A percentile compares a stretch with the other conserved stretches of the same genome.
Evolutionary conservation across 1,284 basidiomycete species (phyloP).

Genomic region (Heterobasidion irregulare): DNA sequence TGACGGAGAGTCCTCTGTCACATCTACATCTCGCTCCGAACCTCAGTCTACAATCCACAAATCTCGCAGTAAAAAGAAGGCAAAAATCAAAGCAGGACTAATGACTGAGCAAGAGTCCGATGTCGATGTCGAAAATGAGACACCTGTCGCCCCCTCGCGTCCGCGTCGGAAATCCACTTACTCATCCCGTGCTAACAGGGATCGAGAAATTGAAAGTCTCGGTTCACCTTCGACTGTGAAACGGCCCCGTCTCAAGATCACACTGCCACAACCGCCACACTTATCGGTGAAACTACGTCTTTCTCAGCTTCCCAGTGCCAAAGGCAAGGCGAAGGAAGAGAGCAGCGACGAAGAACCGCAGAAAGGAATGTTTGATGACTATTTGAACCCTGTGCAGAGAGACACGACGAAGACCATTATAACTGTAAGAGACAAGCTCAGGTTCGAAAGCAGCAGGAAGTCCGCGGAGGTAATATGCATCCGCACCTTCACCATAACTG

Average conservation of each 20-base stretch:
- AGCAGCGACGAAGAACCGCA: slow-evolving; percentile 26
- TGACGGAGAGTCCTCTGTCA: slow-evolving; percentile 32
- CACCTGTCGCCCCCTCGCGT: slow-evolving; percentile 8
- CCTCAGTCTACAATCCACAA: slow-evolving; percentile 2
- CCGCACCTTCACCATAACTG: not conserved
- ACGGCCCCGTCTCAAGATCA: slow-evolving; percentile 16
- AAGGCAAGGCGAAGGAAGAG: slow-evolving; percentile 56
- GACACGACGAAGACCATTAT: slow-evolving; percentile 73
- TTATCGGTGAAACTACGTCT: not conserved
- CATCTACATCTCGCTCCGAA: slow-evolving; percentile 38
- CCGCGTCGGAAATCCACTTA: slow-evolving; percentile 10
- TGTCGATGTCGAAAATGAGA: slow-evolving; percentile 6
- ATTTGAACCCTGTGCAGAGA: slow-evolving; percentile 65
- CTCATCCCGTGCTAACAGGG: slow-evolving; percentile 10
- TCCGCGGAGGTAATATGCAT: slow-evolving; percentile 55
- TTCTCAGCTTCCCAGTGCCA: slow-evolving; percentile 16
- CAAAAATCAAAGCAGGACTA: slow-evolving; percentile 5
- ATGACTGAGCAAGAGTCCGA: slow-evolving; percentile 8
- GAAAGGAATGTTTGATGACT: slow-evolving; percentile 75
- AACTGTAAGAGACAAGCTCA: slow-evolving; percentile 55
- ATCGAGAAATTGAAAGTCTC: slow-evolving; percentile 13
- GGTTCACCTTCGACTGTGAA: slow-evolving; percentile 20
- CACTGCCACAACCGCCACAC: slow-evolving; percentile 19
- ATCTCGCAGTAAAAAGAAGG: slow-evolving; percentile 9
- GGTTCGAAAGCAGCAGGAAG: slow-evolving; percentile 68